A percentile compares a stretch with the other conserved stretches of the same genome.
Conservation (phyloP, 2,329 filamentous ascomycete genomes). For the Blumeriella jaapii region DNA sequence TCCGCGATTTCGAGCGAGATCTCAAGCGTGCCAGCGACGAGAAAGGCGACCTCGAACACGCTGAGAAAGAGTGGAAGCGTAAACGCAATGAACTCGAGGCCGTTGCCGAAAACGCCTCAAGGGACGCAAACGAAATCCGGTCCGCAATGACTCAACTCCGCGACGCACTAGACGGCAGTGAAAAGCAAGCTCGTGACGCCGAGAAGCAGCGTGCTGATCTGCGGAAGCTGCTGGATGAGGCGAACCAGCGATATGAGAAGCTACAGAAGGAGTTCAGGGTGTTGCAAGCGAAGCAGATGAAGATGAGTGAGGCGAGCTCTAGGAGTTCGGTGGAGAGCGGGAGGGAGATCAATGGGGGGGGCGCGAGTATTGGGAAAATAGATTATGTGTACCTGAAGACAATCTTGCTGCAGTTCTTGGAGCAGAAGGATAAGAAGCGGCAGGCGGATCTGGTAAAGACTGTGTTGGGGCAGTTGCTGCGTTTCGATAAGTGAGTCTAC, state of each 20-base stretch:
- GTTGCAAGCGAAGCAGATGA: slow-evolving; percentile 34
- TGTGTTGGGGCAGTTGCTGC: slow-evolving; percentile 63
- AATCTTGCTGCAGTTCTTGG: slow-evolving; percentile 68
- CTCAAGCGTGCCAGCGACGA: slow-evolving; percentile 61
- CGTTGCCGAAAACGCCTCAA: slow-evolving; percentile 51
- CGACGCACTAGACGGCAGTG: slow-evolving; percentile 74
- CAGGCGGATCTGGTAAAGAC: slow-evolving; percentile 61
- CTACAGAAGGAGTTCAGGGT: slow-evolving; percentile 54
- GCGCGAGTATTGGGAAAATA: slow-evolving; percentile 15
- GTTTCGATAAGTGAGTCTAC: slow-evolving; percentile 59
- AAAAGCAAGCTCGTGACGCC: slow-evolving; percentile 70
- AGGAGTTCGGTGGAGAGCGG: slow-evolving; percentile 28
- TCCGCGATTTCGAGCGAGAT: slow-evolving; percentile 72
- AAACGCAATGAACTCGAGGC: slow-evolving; percentile 67
- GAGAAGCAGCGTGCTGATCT: slow-evolving; percentile 74
- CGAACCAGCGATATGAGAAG: slow-evolving; percentile 66
- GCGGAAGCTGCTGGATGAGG: slow-evolving; percentile 66
- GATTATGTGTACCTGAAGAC: slow-evolving; percentile 60
- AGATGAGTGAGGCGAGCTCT: slow-evolving; percentile 24
- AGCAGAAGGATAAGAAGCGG: slow-evolving; percentile 67
- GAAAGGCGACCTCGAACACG: slow-evolving; percentile 63
- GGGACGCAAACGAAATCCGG: slow-evolving; percentile 66
- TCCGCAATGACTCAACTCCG: slow-evolving; percentile 67
- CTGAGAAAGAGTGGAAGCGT: slow-evolving; percentile 62
- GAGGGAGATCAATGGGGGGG: slow-evolving; percentile 17